phyloP scores from a whole-genome alignment of 495 filamentous ascomycete species.

The Aspergillus ellipticus region DNA sequence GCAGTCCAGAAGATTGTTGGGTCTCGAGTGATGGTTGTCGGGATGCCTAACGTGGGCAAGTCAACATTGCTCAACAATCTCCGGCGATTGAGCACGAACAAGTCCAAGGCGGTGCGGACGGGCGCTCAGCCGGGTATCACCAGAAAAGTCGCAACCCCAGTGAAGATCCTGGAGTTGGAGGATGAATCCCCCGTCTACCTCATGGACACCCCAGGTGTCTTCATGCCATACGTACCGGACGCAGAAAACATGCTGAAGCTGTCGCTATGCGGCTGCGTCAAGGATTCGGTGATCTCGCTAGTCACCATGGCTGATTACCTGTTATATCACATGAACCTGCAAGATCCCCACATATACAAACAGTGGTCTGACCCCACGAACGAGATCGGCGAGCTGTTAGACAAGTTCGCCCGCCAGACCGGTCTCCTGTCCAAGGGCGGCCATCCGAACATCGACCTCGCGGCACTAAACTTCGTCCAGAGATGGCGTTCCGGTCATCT shows the following conservation, averaged over 20 bases:
- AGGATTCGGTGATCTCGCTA: slow-evolving; percentile 75
- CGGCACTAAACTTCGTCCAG: slow-evolving; percentile 80
- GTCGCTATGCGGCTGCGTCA: slow-evolving; percentile 83
- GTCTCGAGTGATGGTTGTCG: slow-evolving; percentile 78
- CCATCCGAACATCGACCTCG: slow-evolving; percentile 62
- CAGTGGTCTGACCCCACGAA: slow-evolving; percentile 74
- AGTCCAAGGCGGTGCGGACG: slow-evolving; percentile 75
- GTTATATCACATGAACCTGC: slow-evolving; percentile 74
- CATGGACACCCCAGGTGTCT: slow-evolving; percentile 79
- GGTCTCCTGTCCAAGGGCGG: slow-evolving; percentile 77
- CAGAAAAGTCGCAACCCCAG: slow-evolving; percentile 73
- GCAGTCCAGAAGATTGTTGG: slow-evolving; percentile 57
- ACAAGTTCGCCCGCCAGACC: slow-evolving; percentile 62
- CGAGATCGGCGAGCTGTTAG: slow-evolving; percentile 66
- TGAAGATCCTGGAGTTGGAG: slow-evolving; percentile 69
- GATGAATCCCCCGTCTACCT: slow-evolving; percentile 58
- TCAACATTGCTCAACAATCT: slow-evolving; percentile 87
- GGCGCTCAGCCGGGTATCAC: slow-evolving; percentile 89
- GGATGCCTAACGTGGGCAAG: slow-evolving; percentile 95
- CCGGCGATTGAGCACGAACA: slow-evolving; percentile 61
- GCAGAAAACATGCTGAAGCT: slow-evolving; percentile 89
- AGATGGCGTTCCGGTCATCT: slow-evolving; percentile 76
- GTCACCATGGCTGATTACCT: slow-evolving; percentile 83
- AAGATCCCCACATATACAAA: slow-evolving; percentile 54
- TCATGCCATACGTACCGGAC: slow-evolving; percentile 84